Base-by-base conservation (phyloP, 352 stramenopile genomes). In the Lagenidium sp. region DNA sequence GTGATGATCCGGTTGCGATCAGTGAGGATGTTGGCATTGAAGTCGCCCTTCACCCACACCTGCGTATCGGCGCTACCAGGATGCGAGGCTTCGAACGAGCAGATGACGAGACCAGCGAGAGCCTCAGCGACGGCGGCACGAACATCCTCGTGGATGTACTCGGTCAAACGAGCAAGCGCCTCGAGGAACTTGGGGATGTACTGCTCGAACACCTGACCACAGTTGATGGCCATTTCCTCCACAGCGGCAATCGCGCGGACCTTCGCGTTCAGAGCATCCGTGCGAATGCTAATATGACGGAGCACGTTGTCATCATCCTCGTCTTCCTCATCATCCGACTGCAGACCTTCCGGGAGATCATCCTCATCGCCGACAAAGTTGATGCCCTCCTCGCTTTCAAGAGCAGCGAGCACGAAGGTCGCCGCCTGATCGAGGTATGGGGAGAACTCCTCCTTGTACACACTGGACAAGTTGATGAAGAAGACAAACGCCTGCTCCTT, bases 401-500 rank as follows among this genome's bases (percentile, higher is more conserved):
- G 74, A 35, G 69, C 66, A n/a, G 59, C 53, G 15, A 94, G 55
- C 44, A 91, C 75, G 41, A 83, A 60, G 2, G 62, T 82, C 19
- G 80, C 78, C 22, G 72, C 72, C 47, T 83, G 60, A 31, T 90
- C 68, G 15, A 99, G 68, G 52, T 96, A 97, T 22, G 88, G 94
- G 25, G 79, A 72, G 62, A 99, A 98, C 65, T 98, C 94, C 45
- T 97, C 83, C 63, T 97, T 97, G 85, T 98, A 98, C 23, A 98
- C 95, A 57, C 98, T 98, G 45, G 93, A 89, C 37, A 98, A 66
- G 61, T 99, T 99, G 36, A 97, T 97, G 63, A 99, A 98, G 53
- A 97, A 97, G 18, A 96, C 94, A 63, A 98, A 98, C 24, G 88
- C 87, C 66, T 98, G 97, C 58, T 99, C 96, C 62, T 98, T 97